Evolutionary conservation across 768 basidiomycete genomes (phyloP).

Genomic region (Exidia glandulosa): DNA sequence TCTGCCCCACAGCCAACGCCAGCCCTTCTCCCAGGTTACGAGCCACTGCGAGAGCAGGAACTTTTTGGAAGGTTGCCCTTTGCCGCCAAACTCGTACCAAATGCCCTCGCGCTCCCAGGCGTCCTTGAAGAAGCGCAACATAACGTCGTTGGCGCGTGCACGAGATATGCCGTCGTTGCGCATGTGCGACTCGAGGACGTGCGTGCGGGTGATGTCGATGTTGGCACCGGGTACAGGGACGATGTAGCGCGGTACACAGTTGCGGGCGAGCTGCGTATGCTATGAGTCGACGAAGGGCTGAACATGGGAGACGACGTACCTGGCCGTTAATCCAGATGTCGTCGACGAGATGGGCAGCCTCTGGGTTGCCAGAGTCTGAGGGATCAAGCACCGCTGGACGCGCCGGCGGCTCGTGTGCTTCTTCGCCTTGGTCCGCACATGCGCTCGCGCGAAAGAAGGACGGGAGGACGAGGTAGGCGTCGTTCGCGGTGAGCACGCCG

Average conservation of each 20-base stretch:
- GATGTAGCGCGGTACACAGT: constrained; percentile 1
- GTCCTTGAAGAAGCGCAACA: background rate
- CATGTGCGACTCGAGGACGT: background rate
- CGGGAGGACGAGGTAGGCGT: background rate
- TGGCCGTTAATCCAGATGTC: background rate
- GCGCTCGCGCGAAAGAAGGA: background rate
- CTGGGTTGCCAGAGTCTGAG: background rate
- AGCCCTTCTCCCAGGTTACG: background rate
- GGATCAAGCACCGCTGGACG: background rate
- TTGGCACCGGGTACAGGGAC: background rate
- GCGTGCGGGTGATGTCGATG: background rate
- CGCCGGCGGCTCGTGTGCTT: background rate
- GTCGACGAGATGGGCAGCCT: background rate
- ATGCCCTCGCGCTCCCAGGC: background rate
- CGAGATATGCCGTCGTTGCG: background rate
- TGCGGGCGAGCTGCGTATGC: background rate
- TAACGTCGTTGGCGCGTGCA: background rate
- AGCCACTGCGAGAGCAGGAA: background rate
- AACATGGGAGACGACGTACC: background rate
- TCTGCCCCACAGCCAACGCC: background rate
- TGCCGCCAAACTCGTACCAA: background rate
- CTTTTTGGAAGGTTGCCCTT: background rate
- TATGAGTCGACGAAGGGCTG: background rate
- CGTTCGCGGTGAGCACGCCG: background rate
- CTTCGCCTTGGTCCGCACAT: background rate